Evolutionary conservation across 225 moss, liverwort and hornwort species (phyloP).

Genomic region (Polytrichum commune): DNA sequence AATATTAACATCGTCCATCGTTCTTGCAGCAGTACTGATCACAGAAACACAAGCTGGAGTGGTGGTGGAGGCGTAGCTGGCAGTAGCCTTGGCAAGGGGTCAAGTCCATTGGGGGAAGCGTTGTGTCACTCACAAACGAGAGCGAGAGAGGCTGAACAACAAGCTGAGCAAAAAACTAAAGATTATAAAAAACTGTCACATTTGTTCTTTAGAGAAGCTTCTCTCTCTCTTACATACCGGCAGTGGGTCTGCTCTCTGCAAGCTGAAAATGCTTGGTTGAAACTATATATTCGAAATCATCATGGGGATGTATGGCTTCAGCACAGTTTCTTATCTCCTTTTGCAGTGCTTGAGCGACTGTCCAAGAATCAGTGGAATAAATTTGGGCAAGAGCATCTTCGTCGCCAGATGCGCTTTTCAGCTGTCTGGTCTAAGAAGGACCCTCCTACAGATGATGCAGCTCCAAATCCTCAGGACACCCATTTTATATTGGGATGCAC

Average conservation of each 20-base stretch:
- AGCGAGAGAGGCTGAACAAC: constrained; percentile 86
- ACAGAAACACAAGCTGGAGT: constrained; percentile 63
- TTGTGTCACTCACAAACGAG: constrained; percentile 88
- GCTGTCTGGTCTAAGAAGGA: constrained; percentile 51
- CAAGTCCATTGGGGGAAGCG: constrained; percentile 75
- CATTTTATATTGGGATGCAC: constrained; percentile 66
- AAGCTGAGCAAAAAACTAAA: constrained; percentile 57
- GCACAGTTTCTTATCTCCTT: constrained; percentile 71
- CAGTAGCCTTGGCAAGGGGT: constrained; percentile 42
- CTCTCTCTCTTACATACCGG: constrained; percentile 78
- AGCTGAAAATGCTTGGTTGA: constrained; percentile 80
- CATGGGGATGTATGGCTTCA: constrained; percentile 72
- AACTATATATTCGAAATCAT: constrained; percentile 59
- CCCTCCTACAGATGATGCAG: constrained; percentile 12
- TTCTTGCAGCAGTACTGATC: constrained; percentile 51
- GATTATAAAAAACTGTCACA: constrained; percentile 64
- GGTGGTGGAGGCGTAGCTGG: constrained; percentile 26
- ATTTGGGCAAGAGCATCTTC: constrained; percentile 41
- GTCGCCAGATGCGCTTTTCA: constrained; percentile 57
- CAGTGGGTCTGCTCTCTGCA: constrained; percentile 77
- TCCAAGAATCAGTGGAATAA: constrained; percentile 59
- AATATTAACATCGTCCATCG: neutral
- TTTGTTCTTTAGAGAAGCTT: constrained; percentile 81
- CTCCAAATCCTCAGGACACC: constrained; percentile 30
- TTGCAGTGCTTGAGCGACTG: constrained; percentile 58